Evolutionary conservation across 495 filamentous ascomycete species (phyloP).

Genomic region (Lepidopterella palustris): DNA sequence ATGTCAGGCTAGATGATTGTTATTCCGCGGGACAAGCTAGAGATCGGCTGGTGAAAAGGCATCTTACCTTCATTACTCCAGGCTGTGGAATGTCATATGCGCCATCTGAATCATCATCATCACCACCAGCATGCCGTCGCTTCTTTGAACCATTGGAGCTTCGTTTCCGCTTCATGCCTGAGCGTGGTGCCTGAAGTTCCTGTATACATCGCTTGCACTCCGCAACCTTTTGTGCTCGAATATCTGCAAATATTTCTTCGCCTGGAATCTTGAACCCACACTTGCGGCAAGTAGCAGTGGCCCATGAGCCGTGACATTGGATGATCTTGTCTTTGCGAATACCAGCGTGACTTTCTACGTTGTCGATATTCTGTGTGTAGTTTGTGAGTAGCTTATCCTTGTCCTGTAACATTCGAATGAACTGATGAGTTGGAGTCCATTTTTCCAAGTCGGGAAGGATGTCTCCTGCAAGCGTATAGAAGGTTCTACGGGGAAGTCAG

Average conservation of each 20-base stretch:
- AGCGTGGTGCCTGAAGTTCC: slow-evolving; percentile 38
- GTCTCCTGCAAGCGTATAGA: slow-evolving; percentile 87
- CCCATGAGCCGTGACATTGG: slow-evolving; percentile 95
- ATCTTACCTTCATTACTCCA: slow-evolving; percentile 74
- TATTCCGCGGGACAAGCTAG: neutral
- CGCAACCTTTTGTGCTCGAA: slow-evolving; percentile 66
- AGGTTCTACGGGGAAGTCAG: slow-evolving; percentile 45
- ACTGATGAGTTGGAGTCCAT: slow-evolving; percentile 86
- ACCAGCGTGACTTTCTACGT: slow-evolving; percentile 84
- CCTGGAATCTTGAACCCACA: slow-evolving; percentile 72
- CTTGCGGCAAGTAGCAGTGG: slow-evolving; percentile 81
- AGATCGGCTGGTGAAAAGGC: slow-evolving; percentile 34
- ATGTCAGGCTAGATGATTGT: slow-evolving; percentile 61
- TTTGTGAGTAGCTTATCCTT: slow-evolving; percentile 89
- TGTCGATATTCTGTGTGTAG: slow-evolving; percentile 98
- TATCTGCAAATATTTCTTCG: slow-evolving; percentile 67
- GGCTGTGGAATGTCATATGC: slow-evolving; percentile 61
- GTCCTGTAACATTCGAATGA: slow-evolving; percentile 89
- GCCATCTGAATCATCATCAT: slow-evolving; percentile 66
- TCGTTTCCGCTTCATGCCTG: slow-evolving; percentile 68
- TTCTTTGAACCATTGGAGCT: slow-evolving; percentile 53
- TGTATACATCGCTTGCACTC: slow-evolving; percentile 56
- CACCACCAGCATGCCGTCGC: slow-evolving; percentile 37
- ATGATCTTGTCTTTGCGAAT: slow-evolving; percentile 78
- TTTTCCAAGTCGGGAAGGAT: slow-evolving; percentile 71